Evolutionary conservation across 2,329 filamentous ascomycete genomes (phyloP).

Genomic region (Talaromyces sp.): DNA sequence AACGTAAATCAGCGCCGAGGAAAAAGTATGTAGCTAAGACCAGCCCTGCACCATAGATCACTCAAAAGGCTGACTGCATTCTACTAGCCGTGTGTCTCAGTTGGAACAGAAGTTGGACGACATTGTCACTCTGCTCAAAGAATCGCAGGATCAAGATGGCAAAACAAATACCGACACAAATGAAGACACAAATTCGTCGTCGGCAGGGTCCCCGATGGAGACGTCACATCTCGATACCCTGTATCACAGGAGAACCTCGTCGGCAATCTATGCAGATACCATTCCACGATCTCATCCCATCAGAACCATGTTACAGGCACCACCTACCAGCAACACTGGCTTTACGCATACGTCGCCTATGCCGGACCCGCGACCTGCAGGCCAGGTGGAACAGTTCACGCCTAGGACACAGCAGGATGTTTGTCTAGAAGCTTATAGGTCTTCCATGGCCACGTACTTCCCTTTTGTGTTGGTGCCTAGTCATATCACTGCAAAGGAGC

Average conservation of each 20-base stretch:
- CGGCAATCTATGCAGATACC: not conserved
- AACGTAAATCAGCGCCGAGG: constrained; percentile 1
- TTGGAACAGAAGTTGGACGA: constrained; percentile 12
- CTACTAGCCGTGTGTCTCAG: constrained; percentile 11
- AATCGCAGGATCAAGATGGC: constrained; percentile 4
- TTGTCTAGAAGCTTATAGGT: not conserved
- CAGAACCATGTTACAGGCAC: not conserved
- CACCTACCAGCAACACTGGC: not conserved
- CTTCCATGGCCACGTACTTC: constrained; percentile 5
- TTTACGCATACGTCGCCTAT: not conserved
- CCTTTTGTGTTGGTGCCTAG: constrained; percentile 10
- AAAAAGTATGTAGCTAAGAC: not conserved
- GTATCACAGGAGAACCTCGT: not conserved
- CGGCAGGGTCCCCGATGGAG: not conserved
- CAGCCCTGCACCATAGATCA: not conserved
- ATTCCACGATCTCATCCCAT: not conserved
- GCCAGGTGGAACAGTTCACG: not conserved
- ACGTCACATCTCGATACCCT: not conserved
- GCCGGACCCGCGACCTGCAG: not conserved
- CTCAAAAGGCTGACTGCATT: constrained; percentile 1
- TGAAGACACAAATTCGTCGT: not conserved
- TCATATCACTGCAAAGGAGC: constrained; percentile 1
- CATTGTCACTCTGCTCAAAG: constrained; percentile 9
- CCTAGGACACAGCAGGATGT: constrained; percentile 1
- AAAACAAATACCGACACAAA: not conserved